Conservation (phyloP, 441 rosid species). For the Erodium moschatum region DNA sequence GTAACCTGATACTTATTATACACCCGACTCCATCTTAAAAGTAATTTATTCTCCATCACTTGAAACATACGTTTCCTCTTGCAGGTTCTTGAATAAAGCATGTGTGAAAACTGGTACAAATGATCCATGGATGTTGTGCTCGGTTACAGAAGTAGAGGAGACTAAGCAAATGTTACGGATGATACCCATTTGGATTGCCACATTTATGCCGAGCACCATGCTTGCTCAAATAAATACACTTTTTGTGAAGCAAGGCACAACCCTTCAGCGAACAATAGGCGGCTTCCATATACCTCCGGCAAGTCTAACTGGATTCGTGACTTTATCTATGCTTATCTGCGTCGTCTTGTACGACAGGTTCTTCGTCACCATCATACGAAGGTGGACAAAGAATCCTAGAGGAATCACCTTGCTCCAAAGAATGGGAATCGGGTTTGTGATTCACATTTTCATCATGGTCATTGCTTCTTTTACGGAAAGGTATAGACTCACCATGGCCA, state of each 20-base stretch:
- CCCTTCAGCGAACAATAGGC: slow-evolving; percentile 52
- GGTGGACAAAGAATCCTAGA: slow-evolving; percentile 58
- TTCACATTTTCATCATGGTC: slow-evolving; percentile 60
- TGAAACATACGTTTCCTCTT: background rate
- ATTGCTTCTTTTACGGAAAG: slow-evolving; percentile 47
- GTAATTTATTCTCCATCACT: background rate
- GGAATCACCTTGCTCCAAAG: slow-evolving; percentile 77
- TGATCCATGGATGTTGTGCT: slow-evolving; percentile 51
- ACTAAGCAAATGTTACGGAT: slow-evolving; percentile 78
- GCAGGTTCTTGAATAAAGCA: slow-evolving; percentile 65
- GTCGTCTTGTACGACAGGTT: slow-evolving; percentile 55
- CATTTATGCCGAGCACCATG: slow-evolving; percentile 68
- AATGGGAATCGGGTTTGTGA: slow-evolving; percentile 60
- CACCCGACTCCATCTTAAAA: background rate
- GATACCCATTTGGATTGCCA: slow-evolving; percentile 56
- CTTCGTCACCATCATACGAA: slow-evolving; percentile 17
- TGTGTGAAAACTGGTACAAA: slow-evolving; percentile 42
- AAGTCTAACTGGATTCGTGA: slow-evolving; percentile 55
- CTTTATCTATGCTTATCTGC: slow-evolving; percentile 53
- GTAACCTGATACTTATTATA: background rate
- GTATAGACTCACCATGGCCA: slow-evolving; percentile 47
- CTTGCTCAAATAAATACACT: slow-evolving; percentile 59
- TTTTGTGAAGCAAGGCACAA: slow-evolving; percentile 74
- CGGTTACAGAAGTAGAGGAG: slow-evolving; percentile 81
- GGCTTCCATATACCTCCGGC: slow-evolving; percentile 66